Percentiles rank a stretch among this genome's conserved stretches.
phyloP scores from a whole-genome alignment of 257 asterid genomes.

The Solanum paucissectum region DNA sequence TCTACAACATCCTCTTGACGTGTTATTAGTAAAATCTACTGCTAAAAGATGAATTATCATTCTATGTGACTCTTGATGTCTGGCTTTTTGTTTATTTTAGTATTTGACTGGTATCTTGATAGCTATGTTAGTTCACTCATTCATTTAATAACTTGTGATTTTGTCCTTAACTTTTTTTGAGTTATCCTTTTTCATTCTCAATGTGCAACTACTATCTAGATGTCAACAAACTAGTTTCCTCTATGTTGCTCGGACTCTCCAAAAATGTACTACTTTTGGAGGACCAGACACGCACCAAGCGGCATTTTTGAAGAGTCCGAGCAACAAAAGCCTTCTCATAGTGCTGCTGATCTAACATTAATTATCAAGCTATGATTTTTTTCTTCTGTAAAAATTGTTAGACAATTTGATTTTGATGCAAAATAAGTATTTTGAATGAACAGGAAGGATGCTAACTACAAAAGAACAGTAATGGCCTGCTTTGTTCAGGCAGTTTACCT shows the following conservation, averaged over 20 bases:
- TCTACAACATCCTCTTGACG: neutral
- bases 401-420: neutral
- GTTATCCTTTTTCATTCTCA: neutral
- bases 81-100: neutral
- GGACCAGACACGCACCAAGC: neutral
- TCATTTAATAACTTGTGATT: neutral
- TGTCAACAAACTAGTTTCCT: neutral
- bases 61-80: neutral
- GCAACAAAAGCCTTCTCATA: neutral
- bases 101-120: neutral
- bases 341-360: neutral
- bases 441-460: constrained; percentile 78
- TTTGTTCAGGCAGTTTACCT: constrained; percentile 73
- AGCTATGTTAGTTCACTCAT: neutral
- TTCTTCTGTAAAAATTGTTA: neutral
- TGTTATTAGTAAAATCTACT: neutral
- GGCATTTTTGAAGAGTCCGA: neutral
- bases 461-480: constrained; percentile 63
- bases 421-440: neutral
- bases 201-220: neutral
- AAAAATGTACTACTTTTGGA: neutral
- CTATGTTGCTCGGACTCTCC: neutral
- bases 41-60: neutral
- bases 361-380: neutral
- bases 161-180: neutral